phyloP scores from a whole-genome alignment of 495 filamentous ascomycete genomes.

The Pseudoneurospora amorphoporcata region DNA sequence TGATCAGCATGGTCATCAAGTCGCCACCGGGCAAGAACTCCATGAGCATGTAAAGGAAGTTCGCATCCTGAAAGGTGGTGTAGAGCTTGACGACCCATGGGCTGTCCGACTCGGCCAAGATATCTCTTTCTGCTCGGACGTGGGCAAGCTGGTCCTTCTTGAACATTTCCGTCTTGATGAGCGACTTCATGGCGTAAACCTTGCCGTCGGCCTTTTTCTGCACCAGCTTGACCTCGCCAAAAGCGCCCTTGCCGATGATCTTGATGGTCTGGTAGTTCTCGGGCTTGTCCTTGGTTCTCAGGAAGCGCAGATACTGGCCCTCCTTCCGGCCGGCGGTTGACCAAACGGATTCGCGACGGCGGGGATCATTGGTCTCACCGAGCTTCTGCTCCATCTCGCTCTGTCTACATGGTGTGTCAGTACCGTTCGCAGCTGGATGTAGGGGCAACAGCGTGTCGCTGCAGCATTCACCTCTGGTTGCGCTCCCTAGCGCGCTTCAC shows the following conservation, averaged over 20 bases:
- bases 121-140: slow-evolving; percentile 94
- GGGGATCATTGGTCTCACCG: slow-evolving; percentile 58
- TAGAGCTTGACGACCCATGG: slow-evolving; percentile 98
- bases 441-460: not conserved
- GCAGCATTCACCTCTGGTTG: slow-evolving; percentile 65
- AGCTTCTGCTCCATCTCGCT: slow-evolving; percentile 81
- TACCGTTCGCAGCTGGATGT: not conserved
- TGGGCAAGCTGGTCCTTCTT: slow-evolving; percentile 99
- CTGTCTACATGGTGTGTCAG: slow-evolving; percentile 44
- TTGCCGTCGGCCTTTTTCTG: slow-evolving; percentile 93
- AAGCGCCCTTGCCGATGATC: slow-evolving; percentile 97
- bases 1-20: slow-evolving; percentile 99
- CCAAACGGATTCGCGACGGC: slow-evolving; percentile 63
- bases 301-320: slow-evolving; percentile 83
- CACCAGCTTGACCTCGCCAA: slow-evolving; percentile 95
- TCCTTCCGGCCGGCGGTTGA: slow-evolving; percentile 72
- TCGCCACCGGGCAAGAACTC: slow-evolving; percentile 97
- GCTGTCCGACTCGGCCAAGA: slow-evolving; percentile 94
- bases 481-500: slow-evolving; percentile 84
- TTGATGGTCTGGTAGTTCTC: slow-evolving; percentile 92
- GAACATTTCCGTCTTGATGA: slow-evolving; percentile 99
- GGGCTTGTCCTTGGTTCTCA: slow-evolving; percentile 83
- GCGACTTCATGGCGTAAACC: slow-evolving; percentile 95
- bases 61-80: slow-evolving; percentile 92
- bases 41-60: slow-evolving; percentile 98